Percentiles rank a stretch among this genome's conserved stretches.
Conservation (phyloP, 495 filamentous ascomycete genomes). For the Penicillium salamii region DNA sequence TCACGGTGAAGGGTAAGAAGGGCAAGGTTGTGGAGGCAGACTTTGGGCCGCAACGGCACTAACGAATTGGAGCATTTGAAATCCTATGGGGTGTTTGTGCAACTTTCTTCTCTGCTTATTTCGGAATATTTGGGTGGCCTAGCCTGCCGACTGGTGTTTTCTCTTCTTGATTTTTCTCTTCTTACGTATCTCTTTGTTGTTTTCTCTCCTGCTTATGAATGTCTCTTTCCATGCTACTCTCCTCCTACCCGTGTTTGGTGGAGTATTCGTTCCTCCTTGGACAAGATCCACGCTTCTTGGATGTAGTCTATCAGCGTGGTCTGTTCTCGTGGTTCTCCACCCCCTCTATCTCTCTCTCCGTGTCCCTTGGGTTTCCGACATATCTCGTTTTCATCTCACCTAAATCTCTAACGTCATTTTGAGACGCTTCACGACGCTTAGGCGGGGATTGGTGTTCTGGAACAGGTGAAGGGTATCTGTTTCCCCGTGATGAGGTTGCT, state of each 20-base stretch:
- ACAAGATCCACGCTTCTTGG: conserved; percentile 8
- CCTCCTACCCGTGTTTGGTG: conserved; percentile 9
- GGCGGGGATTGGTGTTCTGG: conserved; percentile 32
- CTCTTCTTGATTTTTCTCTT: not conserved
- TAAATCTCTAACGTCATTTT: conserved; percentile 30
- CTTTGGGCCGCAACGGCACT: conserved; percentile 58
- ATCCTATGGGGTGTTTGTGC: conserved; percentile 43
- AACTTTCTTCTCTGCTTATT: conserved; percentile 35
- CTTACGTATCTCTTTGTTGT: conserved; percentile 18
- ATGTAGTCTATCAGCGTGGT: conserved; percentile 25
- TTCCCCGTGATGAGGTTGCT: conserved; percentile 23
- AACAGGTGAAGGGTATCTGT: conserved; percentile 25
- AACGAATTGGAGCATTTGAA: conserved; percentile 41
- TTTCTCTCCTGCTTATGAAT: conserved; percentile 22
- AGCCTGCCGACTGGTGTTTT: conserved; percentile 23
- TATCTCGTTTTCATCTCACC: conserved; percentile 33
- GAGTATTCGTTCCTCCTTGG: conserved; percentile 10
- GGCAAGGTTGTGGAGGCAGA: conserved; percentile 68
- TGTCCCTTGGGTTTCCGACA: conserved; percentile 17
- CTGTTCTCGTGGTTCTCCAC: conserved; percentile 1
- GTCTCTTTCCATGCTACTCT: conserved; percentile 7
- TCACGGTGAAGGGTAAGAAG: conserved; percentile 87
- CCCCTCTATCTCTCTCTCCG: conserved; percentile 5
- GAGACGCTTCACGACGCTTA: conserved; percentile 29
- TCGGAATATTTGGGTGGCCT: conserved; percentile 43